Evolutionary conservation across 179 eudicot species (phyloP), one percentile per base, ranked within the genome.

Genomic region (Corrigiola litoralis): DNA sequence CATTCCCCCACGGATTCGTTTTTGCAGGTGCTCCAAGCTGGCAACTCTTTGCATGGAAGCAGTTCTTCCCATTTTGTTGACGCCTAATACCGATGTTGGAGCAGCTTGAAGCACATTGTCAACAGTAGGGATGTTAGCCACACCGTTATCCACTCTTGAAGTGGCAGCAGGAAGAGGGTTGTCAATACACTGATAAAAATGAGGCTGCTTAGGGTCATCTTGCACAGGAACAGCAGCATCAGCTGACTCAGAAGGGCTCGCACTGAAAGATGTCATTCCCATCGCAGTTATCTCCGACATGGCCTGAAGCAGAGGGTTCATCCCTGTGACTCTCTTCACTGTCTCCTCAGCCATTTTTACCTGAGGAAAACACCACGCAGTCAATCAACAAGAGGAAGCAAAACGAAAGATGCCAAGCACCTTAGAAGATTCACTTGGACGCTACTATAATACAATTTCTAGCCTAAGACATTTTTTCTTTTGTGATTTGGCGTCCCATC

Each of bases 311-410:
- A 92, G 55, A 5, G 95, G 94, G 68, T 82, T 90, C 80, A 90
- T 75, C 53, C 97, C 95, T 5, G 96, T 90, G 4, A 83, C 84
- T 75, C 97, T 79, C 74, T 92, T 92, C 14, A 92, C 98, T 2
- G 91, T 81, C 72, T 87, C 98, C 79, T 92, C 98, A 4, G 97
- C 98, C 95, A 90, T 87, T 81, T 92, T 90, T 46, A 92, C 98
- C 98, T 92, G 80, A 54, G 46, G 24, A 41, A 37, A 46, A 40
- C n/a, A n/a, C n/a, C n/a, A n/a, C 11, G 4, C 18, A 58, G 23
- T 48, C 0, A 20, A 59, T 11, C 14, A 9, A 45, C 36, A 25
- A 36, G 28, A 36, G 32, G 56, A 33, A 41, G 24, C 1, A 37
- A 34, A 36, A 47, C 8, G 51, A 21, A n/a, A n/a, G n/a, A n/a